Evolutionary conservation across 2,329 filamentous ascomycete genomes (phyloP).

Genomic region (Zymoseptoria brevis): DNA sequence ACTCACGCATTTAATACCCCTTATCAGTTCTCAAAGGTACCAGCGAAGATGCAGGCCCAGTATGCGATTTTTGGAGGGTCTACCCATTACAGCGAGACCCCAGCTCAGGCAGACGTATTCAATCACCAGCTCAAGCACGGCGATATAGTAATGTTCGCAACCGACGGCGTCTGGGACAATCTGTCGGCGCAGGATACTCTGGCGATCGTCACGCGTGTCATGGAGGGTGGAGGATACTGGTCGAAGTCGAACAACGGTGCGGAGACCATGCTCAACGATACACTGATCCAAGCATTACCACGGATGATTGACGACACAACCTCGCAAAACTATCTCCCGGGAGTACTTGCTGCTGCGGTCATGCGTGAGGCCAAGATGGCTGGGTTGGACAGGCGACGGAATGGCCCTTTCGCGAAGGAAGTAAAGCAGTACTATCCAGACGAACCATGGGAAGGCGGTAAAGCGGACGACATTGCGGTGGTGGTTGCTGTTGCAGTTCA

Average conservation of each 20-base stretch:
- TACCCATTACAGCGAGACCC: slow-evolving; percentile 63
- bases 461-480: slow-evolving; percentile 91
- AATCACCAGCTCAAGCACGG: slow-evolving; percentile 74
- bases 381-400: slow-evolving; percentile 69
- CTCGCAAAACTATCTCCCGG: slow-evolving; percentile 57
- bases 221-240: slow-evolving; percentile 49
- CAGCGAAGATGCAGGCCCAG: slow-evolving; percentile 68
- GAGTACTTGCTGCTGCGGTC: slow-evolving; percentile 68
- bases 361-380: slow-evolving; percentile 76
- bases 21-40: slow-evolving; percentile 85
- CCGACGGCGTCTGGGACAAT: slow-evolving; percentile 94
- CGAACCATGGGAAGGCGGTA: slow-evolving; percentile 84
- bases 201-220: slow-evolving; percentile 58
- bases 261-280: slow-evolving; percentile 26
- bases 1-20: slow-evolving; percentile 98
- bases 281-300: slow-evolving; percentile 18
- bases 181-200: slow-evolving; percentile 85
- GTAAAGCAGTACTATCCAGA: slow-evolving; percentile 80
- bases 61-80: slow-evolving; percentile 75
- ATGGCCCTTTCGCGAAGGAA: slow-evolving; percentile 92
- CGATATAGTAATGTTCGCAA: slow-evolving; percentile 87
- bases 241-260: slow-evolving; percentile 23
- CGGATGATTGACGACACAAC: slow-evolving; percentile 19
- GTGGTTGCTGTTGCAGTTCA: slow-evolving; percentile 72
- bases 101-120: slow-evolving; percentile 73